These are phyloP conservation scores for Aspergillus fructus DNA, from an alignment of 2,329 filamentous ascomycete species.

Conservation along the genomic window DNA sequence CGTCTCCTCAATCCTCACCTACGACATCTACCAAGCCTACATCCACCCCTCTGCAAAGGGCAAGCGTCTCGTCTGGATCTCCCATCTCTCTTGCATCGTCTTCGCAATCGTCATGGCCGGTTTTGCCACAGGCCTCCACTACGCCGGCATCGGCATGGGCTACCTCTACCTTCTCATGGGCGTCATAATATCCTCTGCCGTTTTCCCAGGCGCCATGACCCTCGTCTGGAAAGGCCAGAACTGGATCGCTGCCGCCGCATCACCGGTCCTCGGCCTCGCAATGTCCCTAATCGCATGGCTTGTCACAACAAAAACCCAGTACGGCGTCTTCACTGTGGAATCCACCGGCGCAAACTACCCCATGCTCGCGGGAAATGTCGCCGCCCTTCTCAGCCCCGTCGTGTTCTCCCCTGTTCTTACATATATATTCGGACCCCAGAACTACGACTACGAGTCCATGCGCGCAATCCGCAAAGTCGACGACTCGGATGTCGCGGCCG, in stretches of 20 bases:
- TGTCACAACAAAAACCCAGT: conserved; percentile 70
- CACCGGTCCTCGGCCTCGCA: conserved; percentile 67
- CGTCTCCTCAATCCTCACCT: conserved; percentile 83
- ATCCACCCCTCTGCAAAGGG: conserved; percentile 76
- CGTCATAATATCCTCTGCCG: conserved; percentile 81
- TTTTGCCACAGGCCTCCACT: conserved; percentile 73
- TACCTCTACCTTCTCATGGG: conserved; percentile 91
- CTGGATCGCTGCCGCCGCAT: conserved; percentile 68
- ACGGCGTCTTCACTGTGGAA: conserved; percentile 66
- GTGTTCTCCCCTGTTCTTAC: conserved; percentile 77
- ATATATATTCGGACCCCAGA: conserved; percentile 65
- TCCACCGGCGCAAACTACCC: conserved; percentile 83
- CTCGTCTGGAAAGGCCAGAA: conserved; percentile 81
- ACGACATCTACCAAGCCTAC: conserved; percentile 86
- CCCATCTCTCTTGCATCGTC: conserved; percentile 68
- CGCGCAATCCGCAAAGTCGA: conserved; percentile 73
- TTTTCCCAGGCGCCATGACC: conserved; percentile 77
- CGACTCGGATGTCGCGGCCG: conserved; percentile 68
- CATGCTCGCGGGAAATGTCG: conserved; percentile 85
- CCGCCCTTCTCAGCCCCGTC: conserved; percentile 73
- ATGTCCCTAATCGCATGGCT: conserved; percentile 75
- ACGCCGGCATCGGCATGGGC: conserved; percentile 79
- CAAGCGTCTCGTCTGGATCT: conserved; percentile 75
- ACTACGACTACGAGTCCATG: conserved; percentile 88
- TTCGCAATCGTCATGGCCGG: conserved; percentile 77